Conservation (phyloP, 345 rosid genomes). For the Lepidium sativum region DNA sequence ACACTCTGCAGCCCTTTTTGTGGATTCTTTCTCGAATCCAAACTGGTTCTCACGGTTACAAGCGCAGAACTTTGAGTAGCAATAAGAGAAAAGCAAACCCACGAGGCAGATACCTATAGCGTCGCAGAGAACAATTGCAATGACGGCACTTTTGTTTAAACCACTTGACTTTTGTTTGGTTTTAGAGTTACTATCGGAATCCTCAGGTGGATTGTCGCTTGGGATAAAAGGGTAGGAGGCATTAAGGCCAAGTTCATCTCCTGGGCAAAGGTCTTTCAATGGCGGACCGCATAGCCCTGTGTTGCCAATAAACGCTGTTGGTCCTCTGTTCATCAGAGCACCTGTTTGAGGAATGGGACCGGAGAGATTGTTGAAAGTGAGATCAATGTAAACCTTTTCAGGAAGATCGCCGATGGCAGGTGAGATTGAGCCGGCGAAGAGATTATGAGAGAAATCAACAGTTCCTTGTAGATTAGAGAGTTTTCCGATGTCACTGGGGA, state of each 20-base stretch:
- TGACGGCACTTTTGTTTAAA: constrained; percentile 50
- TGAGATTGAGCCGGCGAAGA: constrained; percentile 65
- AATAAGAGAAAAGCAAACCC: constrained; percentile 78
- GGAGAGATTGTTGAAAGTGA: constrained; percentile 74
- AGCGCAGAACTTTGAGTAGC: constrained; percentile 58
- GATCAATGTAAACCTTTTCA: constrained; percentile 90
- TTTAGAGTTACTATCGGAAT: constrained; percentile 26
- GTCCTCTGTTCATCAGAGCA: constrained; percentile 88
- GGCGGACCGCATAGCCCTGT: constrained; percentile 90
- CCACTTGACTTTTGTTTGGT: constrained; percentile 43
- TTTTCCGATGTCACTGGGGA: constrained; percentile 72
- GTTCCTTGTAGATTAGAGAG: constrained; percentile 89
- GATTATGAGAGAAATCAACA: constrained; percentile 88
- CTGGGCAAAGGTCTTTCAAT: constrained; percentile 63
- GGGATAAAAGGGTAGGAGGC: constrained; percentile 73
- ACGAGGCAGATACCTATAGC: constrained; percentile 76
- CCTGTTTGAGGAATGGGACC: constrained; percentile 97
- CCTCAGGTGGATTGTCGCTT: constrained; percentile 39
- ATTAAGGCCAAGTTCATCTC: constrained; percentile 38
- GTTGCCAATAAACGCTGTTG: constrained; percentile 87
- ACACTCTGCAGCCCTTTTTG: constrained; percentile 44
- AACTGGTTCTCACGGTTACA: constrained; percentile 34
- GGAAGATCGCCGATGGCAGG: constrained; percentile 79
- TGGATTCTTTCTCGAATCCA: constrained; percentile 51
- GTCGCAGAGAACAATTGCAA: constrained; percentile 73